Base-by-base conservation (phyloP, 106 monocot species). In the Hemerocallis citrina region DNA sequence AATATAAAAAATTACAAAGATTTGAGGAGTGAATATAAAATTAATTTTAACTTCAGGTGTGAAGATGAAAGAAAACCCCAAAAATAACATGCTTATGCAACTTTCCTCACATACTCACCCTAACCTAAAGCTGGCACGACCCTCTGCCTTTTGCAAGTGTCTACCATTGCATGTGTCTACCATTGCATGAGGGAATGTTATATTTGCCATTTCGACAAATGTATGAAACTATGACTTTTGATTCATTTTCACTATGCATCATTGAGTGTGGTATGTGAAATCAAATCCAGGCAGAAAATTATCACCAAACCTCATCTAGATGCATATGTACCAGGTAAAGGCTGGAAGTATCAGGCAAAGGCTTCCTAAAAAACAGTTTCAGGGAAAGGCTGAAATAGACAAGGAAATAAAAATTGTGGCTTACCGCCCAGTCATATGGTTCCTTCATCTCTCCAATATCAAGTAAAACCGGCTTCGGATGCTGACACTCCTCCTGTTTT, bases 391-490 rank as follows among this genome's bases (percentile, higher is more conserved):
- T n/a, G 15, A 17, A 44, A 1, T 19, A 29, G n/a, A 7, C n/a
- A 43, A 43, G 5, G n/a, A 60, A 35, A 13, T 19, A 46, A 23
- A 55, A 48, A 33, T 55, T 70, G 66, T 16, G 62, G 55, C 82
- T 79, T 64, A 95, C 95, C 11, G 95, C 89, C 95, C 95, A 95
- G 39, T 68, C 76, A 84, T 95, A 95, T 35, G 95, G 95, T 52
- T 57, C 19, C 55, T 72, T 81, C 95, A 95, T 95, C 65, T 95
- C 95, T 65, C 95, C 95, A 49, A 86, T 90, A 56, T 86, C 86
- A n/a, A 95, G 73, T 64, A 95, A 79, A 69, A 95, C 79, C 24
- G 95, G 89, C 66, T 95, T 95, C 24, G 89, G 95, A 54, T 69
- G 49, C 44, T 95, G 95, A 67, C 95, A 95, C 11, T 69, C 68